Percentiles rank a stretch among this genome's conserved stretches.
phyloP scores from a whole-genome alignment of 495 filamentous ascomycete genomes.

The Parmelia sp. region DNA sequence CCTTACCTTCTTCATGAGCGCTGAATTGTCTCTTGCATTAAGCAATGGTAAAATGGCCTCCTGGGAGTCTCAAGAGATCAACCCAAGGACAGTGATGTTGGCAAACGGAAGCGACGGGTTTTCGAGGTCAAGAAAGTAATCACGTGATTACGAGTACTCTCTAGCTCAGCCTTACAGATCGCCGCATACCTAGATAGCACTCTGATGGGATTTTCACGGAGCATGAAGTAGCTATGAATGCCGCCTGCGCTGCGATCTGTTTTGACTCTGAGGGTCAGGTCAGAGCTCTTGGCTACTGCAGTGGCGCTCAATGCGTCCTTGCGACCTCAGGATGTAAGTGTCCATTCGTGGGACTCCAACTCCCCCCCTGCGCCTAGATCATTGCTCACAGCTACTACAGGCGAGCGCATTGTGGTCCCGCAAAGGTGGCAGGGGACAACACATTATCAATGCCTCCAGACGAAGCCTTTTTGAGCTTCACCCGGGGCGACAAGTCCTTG shows the following conservation, averaged over 20 bases:
- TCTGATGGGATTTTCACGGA: no score
- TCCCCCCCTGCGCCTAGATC: neutral
- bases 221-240: conserved; percentile 17
- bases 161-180: no score
- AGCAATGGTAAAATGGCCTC: neutral
- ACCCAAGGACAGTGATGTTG: no score
- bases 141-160: no score
- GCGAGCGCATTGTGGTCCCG: neutral
- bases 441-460: neutral
- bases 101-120: no score
- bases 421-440: neutral
- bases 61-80: neutral
- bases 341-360: neutral
- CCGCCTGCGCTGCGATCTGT: conserved; percentile 1
- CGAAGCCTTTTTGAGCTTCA: conserved; percentile 23
- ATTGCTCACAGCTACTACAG: conserved; percentile 5
- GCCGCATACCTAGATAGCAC: no score
- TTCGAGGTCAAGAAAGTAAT: no score
- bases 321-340: conserved; percentile 8
- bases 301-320: neutral
- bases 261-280: neutral
- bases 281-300: neutral
- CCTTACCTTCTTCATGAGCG: neutral
- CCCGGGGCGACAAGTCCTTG: conserved; percentile 12
- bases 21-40: neutral